Evolutionary conservation across 2,329 filamentous ascomycete species (phyloP), one percentile per base, ranked within the genome.

Genomic region (Colletotrichum nymphaeae): DNA sequence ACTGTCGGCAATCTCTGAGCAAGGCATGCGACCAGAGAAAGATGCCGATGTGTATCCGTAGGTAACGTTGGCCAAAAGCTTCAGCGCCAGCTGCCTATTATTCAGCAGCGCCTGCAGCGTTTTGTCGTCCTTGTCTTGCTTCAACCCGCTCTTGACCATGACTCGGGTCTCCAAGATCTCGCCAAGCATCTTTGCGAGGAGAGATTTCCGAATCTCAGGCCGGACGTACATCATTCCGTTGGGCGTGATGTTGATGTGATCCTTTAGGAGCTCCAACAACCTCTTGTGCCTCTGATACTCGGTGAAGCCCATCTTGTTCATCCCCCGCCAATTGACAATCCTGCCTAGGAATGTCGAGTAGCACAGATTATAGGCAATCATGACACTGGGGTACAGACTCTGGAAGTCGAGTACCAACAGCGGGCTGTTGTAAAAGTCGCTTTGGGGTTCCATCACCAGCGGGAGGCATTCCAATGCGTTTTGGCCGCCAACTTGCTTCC

Each of bases 321-420:
- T 91, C 2, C 95, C 95, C n/a, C 95, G 91, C 96, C 96, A 98
- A 77, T 92, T 91, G 32, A 92, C 90, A 52, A 98, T 92, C 35
- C 97, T 91, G 0, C 97, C 97, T 0, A 98, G 87, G 77, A 95
- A 99, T 0, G 97, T 99, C 0, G 97, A 98, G 80, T 99, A 99
- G 84, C 97, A 99, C 80, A 98, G 97, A 79, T 99, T 99, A 85
- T 99, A 98, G 0, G 97, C 97, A 79, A 99, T 98, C 95, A 99
- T 98, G 73, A 98, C 93, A 82, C 95, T 98, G 0, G 97, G 97
- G 76, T 99, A 99, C 60, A 99, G 85, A 73, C 95, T 97, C 79
- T 98, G 96, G 75, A 99, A 99, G 82, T 99, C 97, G 7, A 99
- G 87, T 0, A 99, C 97, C 4, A 99, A 81, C 0, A 99, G 81